phyloP scores from a whole-genome alignment of 2,329 filamentous ascomycete species.

The Mycosphaerelloides madeirae region DNA sequence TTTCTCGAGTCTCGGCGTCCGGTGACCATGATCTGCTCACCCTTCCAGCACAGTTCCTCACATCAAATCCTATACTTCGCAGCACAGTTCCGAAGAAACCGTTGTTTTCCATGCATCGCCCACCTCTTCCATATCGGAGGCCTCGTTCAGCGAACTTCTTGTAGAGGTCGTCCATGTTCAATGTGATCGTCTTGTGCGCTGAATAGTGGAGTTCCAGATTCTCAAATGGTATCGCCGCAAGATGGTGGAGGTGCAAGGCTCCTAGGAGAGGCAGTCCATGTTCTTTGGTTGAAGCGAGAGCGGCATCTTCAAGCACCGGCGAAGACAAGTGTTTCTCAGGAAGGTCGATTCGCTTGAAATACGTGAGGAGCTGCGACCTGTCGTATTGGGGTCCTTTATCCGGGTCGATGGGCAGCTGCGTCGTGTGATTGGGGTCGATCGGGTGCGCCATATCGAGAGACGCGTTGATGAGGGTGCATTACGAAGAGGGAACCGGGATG shows the following conservation, averaged over 20 bases:
- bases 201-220: conserved; percentile 55
- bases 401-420: conserved; percentile 16
- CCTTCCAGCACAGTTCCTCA: conserved; percentile 39
- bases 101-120: conserved; percentile 59
- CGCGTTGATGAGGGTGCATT: too few relatives aligned
- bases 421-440: conserved; percentile 7
- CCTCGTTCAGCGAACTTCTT: conserved; percentile 47
- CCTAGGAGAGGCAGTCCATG: conserved; percentile 26
- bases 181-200: conserved; percentile 42
- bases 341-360: conserved; percentile 22
- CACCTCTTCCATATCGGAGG: conserved; percentile 43
- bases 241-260: conserved; percentile 34
- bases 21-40: conserved; percentile 31
- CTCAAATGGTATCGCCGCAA: conserved; percentile 52
- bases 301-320: conserved; percentile 14
- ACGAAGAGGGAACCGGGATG: too few relatives aligned
- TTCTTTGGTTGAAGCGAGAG: conserved; percentile 19
- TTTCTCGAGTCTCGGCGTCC: conserved; percentile 13
- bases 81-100: conserved; percentile 50
- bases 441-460: conserved; percentile 17
- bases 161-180: conserved; percentile 49
- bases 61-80: conserved; percentile 47
- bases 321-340: conserved; percentile 14
- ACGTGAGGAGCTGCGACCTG: conserved; percentile 18
- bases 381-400: conserved; percentile 21